phyloP scores from a whole-genome alignment of 2,329 filamentous ascomycete genomes.

The Cytospora paraplurivora region DNA sequence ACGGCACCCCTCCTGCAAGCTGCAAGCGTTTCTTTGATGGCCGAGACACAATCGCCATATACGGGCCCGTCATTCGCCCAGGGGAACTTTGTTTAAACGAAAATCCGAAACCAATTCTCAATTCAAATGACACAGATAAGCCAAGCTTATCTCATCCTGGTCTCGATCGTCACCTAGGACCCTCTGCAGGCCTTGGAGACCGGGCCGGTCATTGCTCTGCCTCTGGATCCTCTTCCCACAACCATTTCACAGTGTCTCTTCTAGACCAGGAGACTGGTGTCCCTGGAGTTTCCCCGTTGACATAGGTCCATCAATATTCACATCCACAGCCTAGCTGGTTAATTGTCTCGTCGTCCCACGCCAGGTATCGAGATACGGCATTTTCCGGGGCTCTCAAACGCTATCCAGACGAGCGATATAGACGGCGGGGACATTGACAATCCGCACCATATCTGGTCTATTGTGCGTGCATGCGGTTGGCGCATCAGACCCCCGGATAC shows the following conservation, averaged over 20 bases:
- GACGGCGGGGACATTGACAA: neutral
- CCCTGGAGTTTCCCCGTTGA: slow-evolving; percentile 10
- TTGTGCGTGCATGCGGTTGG: slow-evolving; percentile 13
- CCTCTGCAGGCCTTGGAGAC: slow-evolving; percentile 21
- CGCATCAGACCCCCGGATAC: slow-evolving; percentile 9
- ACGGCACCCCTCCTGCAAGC: neutral
- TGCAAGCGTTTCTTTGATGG: slow-evolving; percentile 4
- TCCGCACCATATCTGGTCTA: slow-evolving; percentile 7
- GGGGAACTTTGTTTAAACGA: slow-evolving; percentile 19
- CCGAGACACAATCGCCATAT: slow-evolving; percentile 3
- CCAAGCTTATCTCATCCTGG: slow-evolving; percentile 59
- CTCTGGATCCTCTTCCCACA: slow-evolving; percentile 6
- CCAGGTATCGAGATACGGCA: neutral
- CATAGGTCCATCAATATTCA: slow-evolving; percentile 11
- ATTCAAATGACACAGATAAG: slow-evolving; percentile 59
- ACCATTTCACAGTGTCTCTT: slow-evolving; percentile 6
- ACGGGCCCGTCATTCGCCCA: slow-evolving; percentile 14
- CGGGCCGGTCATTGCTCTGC: slow-evolving; percentile 10
- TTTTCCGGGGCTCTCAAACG: neutral
- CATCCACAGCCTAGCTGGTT: slow-evolving; percentile 10
- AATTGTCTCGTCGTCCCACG: neutral
- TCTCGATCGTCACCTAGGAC: slow-evolving; percentile 54
- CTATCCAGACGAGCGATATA: slow-evolving; percentile 6
- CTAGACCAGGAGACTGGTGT: slow-evolving; percentile 6
- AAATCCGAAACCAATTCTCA: slow-evolving; percentile 31